phyloP scores from a whole-genome alignment of 768 basidiomycete species.

The Suillus alpinus region DNA sequence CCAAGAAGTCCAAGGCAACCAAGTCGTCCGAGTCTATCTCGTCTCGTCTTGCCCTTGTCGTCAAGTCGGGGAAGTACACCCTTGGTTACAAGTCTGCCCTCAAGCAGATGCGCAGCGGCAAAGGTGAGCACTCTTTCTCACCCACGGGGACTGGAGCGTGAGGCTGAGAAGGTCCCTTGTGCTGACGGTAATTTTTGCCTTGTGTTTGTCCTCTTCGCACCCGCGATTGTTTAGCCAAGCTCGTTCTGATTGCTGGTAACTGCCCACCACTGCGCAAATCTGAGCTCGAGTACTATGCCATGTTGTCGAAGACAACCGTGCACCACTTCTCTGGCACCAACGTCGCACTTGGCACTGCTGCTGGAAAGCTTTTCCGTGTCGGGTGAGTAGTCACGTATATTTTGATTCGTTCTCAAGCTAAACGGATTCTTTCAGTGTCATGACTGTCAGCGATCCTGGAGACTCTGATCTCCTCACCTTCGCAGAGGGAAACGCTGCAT shows the following conservation, averaged over 20 bases:
- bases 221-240: constrained; percentile 68
- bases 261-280: constrained; percentile 99
- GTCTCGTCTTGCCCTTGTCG: constrained; percentile 89
- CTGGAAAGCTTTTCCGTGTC: constrained; percentile 98
- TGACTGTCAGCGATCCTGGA: constrained; percentile 94
- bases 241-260: constrained; percentile 97
- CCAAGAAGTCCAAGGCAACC: constrained; percentile 92
- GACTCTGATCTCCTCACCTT: constrained; percentile 94
- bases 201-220: constrained; percentile 15
- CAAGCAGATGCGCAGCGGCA: constrained; percentile 97
- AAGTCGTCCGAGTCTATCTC: constrained; percentile 94
- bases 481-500: constrained; percentile 70
- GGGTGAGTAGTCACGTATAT: constrained; percentile 50
- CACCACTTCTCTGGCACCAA: constrained; percentile 99
- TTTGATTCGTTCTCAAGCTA: neutral
- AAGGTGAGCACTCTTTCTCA: constrained; percentile 71
- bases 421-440: constrained; percentile 59
- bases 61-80: constrained; percentile 97
- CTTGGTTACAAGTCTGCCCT: constrained; percentile 98
- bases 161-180: constrained; percentile 99
- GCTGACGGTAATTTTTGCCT: constrained; percentile 48
- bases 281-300: constrained; percentile 99
- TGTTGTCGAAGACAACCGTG: constrained; percentile 98
- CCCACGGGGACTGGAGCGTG: constrained; percentile 92
- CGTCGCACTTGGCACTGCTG: constrained; percentile 97